phyloP scores from a whole-genome alignment of 371 early-diverging fungal species.

The Mucor indicus region DNA sequence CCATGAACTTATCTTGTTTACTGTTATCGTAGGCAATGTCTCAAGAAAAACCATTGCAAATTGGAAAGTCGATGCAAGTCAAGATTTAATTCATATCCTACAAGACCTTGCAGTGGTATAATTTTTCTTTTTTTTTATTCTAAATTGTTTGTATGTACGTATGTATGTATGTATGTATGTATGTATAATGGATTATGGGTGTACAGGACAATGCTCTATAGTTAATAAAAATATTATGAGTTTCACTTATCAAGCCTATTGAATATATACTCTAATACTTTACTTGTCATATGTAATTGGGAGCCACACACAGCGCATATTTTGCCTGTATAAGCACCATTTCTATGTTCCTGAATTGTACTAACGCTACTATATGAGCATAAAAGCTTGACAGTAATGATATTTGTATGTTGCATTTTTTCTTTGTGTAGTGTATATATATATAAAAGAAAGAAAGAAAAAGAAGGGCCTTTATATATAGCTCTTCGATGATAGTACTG shows the following conservation, averaged over 20 bases:
- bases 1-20: conserved; percentile 40
- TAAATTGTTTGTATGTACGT: neutral
- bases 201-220: conserved; percentile 36
- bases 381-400: neutral
- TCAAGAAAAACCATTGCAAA: conserved; percentile 76
- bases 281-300: conserved; percentile 34
- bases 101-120: neutral
- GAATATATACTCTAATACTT: neutral
- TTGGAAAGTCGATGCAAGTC: conserved; percentile 66
- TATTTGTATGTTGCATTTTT: neutral
- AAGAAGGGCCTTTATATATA: no score
- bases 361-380: no score
- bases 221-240: neutral
- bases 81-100: conserved; percentile 35
- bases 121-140: no score
- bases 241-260: neutral
- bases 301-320: conserved; percentile 38
- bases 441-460: neutral
- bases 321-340: neutral
- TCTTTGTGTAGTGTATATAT: neutral
- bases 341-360: no score
- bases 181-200: conserved; percentile 11
- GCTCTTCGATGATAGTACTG: no score
- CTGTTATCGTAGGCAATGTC: conserved; percentile 66
- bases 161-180: neutral